Percentiles rank a stretch among this genome's conserved stretches.
Conservation (phyloP, 441 rosid species). For the Adansonia madagascariensis region DNA sequence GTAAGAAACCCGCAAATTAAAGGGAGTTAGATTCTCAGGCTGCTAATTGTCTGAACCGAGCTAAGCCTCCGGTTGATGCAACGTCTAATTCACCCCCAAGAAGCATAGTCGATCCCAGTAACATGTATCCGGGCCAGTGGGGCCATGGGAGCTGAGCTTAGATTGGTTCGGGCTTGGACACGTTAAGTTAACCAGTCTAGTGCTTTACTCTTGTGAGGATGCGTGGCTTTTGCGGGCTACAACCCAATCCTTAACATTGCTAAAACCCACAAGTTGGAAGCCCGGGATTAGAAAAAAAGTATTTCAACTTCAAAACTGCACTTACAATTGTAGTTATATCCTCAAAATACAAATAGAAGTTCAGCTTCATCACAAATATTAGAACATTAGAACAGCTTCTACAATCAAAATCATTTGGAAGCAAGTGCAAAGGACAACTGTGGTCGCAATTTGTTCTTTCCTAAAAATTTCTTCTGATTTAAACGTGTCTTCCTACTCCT, state of each 20-base stretch:
- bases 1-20: too few species aligned
- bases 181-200: neutral
- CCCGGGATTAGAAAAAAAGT: neutral
- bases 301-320: neutral
- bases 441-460: constrained; percentile 89
- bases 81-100: neutral
- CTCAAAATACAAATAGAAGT: neutral
- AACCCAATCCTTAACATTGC: neutral
- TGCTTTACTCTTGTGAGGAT: neutral
- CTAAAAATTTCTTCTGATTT: constrained; percentile 84
- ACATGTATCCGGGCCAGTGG: neutral
- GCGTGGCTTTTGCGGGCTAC: neutral
- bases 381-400: neutral
- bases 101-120: neutral
- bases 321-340: neutral
- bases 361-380: constrained; percentile 8
- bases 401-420: constrained; percentile 55
- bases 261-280: neutral
- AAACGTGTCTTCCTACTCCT: constrained; percentile 82
- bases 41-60: neutral
- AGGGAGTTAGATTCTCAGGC: too few species aligned
- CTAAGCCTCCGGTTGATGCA: neutral
- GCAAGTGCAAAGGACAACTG: constrained; percentile 86
- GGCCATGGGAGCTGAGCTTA: neutral
- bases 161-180: neutral